Evolutionary conservation across 805 yeast species (phyloP), one percentile per base, ranked within the genome.

Genomic region (Metschnikowia kunwiensis): DNA sequence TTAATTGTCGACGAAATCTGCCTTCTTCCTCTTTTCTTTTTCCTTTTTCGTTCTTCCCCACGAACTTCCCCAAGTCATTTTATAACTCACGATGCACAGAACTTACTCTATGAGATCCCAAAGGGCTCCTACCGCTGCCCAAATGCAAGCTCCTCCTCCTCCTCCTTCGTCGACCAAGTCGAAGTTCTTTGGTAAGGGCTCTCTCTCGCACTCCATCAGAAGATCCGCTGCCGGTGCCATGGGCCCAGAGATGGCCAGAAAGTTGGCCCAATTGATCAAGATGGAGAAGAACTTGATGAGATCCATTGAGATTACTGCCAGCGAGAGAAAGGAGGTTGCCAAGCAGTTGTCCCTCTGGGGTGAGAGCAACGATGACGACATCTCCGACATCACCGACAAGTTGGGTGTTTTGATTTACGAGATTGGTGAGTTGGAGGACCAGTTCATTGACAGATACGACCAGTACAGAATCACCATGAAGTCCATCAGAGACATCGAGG

Each of bases 311-410:
- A 74, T 86, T 47, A 89, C 87, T 43, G 87, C 97, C 51, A 78
- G 83, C 55, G 97, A 93, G 75, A 80, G 97, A 64, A 82, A 89
- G 63, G 89, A 84, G 57, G 96, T 88, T 51, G 98, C 97, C 55
- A 89, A 87, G 74, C 97, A 91, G 73, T 78, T 91, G 62, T 88
- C 97, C 23, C 63, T 82, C 50, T 91, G 98, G 98, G 98, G 98
- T 71, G 96, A 86, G 65, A 93, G 84, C 60, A 88, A 89, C 61
- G 97, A 91, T 61, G 97, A 91, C 56, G 98, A 91, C 58, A 95
- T 91, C 38, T 80, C 93, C 44, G 97, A 91, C 65, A 87, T 91
- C 48, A 91, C 97, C 52, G 98, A 91, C 70, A 89, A 93, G 70
- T 78, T 91, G 63, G 97, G 97, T 61, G 97, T 91, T 38, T 75